Evolutionary conservation across 345 rosid species (phyloP).

Genomic region (Brassica rapa): DNA sequence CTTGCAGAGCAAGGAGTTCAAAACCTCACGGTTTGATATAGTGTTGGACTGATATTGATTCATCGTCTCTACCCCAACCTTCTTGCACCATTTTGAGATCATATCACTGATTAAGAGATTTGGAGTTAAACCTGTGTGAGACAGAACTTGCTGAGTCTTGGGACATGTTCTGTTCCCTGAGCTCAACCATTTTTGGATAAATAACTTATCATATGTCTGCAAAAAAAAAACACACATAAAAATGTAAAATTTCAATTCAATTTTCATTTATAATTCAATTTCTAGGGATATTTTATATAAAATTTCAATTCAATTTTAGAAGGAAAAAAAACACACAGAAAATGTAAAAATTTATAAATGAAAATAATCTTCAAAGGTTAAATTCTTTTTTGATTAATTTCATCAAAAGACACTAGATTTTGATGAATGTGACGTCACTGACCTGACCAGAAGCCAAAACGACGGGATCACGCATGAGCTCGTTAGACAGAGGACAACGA

Average conservation of each 20-base stretch:
- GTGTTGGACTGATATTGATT: slow-evolving; percentile 44
- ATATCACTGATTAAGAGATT: slow-evolving; percentile 71
- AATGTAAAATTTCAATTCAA: neutral
- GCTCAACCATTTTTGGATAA: slow-evolving; percentile 82
- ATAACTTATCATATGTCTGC: slow-evolving; percentile 87
- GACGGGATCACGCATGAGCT: slow-evolving; percentile 93
- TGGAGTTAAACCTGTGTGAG: slow-evolving; percentile 67
- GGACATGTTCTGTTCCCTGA: slow-evolving; percentile 90
- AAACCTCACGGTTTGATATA: slow-evolving; percentile 58
- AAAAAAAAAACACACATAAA: slow-evolving; percentile 11
- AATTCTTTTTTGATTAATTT: neutral
- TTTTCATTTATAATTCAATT: neutral
- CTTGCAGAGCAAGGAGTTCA: slow-evolving; percentile 64
- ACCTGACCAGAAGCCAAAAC: slow-evolving; percentile 91
- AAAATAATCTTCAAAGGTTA: neutral
- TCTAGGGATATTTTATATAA: neutral
- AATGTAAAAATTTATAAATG: neutral
- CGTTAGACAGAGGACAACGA: slow-evolving; percentile 82
- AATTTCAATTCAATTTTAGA: too few relatives aligned
- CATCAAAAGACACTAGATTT: neutral
- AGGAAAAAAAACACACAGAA: too few relatives aligned
- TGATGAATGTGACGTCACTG: slow-evolving; percentile 17
- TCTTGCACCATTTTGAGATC: slow-evolving; percentile 84
- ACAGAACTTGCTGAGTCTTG: slow-evolving; percentile 76
- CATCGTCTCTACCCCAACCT: slow-evolving; percentile 54